phyloP scores from a whole-genome alignment of 805 yeast species.

The Blastobotrys peoriensis region DNA sequence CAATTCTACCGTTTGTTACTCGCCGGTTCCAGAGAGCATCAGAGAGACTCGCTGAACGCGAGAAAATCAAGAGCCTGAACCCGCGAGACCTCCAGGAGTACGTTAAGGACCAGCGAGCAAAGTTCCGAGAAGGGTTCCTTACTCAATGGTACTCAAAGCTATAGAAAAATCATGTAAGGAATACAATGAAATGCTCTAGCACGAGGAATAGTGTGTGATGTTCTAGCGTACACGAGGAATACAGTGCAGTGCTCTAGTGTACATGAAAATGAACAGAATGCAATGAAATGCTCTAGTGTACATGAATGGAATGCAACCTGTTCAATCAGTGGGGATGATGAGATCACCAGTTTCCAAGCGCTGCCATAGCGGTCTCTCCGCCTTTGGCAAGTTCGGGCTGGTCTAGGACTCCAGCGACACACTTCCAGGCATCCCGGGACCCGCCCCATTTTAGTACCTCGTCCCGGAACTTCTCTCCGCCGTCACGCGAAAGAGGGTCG shows the following conservation, averaged over 20 bases:
- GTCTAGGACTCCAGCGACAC: constrained; percentile 74
- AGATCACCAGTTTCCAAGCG: constrained; percentile 11
- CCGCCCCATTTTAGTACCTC: constrained; percentile 91
- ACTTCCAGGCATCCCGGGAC: constrained; percentile 78
- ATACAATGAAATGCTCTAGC: too few species aligned
- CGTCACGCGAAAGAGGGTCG: constrained; percentile 62
- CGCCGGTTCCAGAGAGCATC: constrained; percentile 8
- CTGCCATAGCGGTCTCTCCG: constrained; percentile 56
- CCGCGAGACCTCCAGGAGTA: not conserved
- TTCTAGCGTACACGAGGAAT: too few species aligned
- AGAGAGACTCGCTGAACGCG: not conserved
- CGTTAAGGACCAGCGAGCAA: too few species aligned
- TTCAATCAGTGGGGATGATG: too few species aligned
- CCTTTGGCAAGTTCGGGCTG: constrained; percentile 56
- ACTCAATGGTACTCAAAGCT: too few species aligned
- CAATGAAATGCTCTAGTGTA: too few species aligned
- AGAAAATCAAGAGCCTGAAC: not conserved
- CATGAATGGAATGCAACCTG: too few species aligned
- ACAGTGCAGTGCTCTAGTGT: too few species aligned
- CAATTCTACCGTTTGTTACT: constrained; percentile 18
- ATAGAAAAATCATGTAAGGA: too few species aligned
- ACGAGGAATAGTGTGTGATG: too few species aligned
- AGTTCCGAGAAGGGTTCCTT: too few species aligned
- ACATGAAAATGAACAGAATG: too few species aligned
- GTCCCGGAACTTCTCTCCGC: constrained; percentile 71